These are phyloP conservation scores for Plasmodium cynomolgi DNA, from an alignment of 169 alveolate species.

Conservation along the genomic window DNA sequence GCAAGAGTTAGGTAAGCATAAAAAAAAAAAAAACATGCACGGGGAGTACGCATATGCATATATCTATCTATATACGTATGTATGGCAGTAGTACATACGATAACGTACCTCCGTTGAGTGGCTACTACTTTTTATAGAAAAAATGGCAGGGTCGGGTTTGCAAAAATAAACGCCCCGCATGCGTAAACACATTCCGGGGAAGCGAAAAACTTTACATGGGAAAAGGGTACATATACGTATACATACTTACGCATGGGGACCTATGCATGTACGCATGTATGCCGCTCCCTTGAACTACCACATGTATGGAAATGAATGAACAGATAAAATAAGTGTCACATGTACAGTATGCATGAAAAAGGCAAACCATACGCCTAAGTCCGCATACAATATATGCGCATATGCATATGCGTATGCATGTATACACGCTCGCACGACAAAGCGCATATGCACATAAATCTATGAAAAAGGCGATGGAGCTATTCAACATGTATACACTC, in stretches of 20 bases:
- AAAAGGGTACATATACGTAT: not conserved
- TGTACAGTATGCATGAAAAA: not conserved
- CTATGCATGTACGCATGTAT: not conserved
- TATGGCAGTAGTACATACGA: not conserved
- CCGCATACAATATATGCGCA: not conserved
- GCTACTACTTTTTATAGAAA: not conserved
- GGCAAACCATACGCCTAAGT: not conserved
- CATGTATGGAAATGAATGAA: not conserved
- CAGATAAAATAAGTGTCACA: not conserved
- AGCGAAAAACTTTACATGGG: not conserved
- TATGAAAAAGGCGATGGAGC: not conserved
- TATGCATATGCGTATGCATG: not conserved
- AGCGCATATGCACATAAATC: not conserved
- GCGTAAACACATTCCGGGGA: not conserved
- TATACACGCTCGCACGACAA: not conserved
- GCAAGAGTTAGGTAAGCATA: not conserved
- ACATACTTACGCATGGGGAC: not conserved
- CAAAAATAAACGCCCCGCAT: not conserved
- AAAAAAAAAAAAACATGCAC: not conserved
- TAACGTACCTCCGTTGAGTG: not conserved
- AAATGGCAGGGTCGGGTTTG: not conserved
- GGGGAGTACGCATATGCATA: not conserved
- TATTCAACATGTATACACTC: not conserved
- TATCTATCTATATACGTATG: not conserved
- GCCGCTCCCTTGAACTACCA: not conserved